These are phyloP conservation scores for Gentiana macrophylla DNA, from an alignment of 257 asterid species.

Conservation along the genomic window DNA sequence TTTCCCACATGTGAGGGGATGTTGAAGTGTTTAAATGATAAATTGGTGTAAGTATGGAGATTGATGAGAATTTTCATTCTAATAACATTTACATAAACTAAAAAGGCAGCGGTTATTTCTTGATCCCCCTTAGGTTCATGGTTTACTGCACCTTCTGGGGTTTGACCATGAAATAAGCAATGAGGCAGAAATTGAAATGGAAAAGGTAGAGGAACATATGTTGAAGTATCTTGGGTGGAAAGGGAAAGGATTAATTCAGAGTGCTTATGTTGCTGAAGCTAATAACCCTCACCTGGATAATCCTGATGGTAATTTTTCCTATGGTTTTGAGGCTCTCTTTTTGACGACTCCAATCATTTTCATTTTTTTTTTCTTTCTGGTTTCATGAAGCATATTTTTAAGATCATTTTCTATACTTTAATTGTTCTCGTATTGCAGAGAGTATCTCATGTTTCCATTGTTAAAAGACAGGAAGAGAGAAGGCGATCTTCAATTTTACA, in stretches of 20 bases:
- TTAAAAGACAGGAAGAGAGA: conserved; percentile 97
- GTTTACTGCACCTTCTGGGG: conserved; percentile 91
- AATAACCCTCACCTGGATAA: conserved; percentile 28
- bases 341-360: background rate
- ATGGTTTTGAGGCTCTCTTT: conserved; percentile 1
- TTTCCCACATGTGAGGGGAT: too few relatives aligned
- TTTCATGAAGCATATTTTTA: conserved; percentile 13
- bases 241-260: conserved; percentile 88
- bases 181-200: conserved; percentile 97
- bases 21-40: too few relatives aligned
- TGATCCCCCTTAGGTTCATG: conserved; percentile 64
- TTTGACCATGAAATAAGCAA: conserved; percentile 94
- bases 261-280: conserved; percentile 52
- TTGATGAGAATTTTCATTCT: background rate
- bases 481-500: conserved; percentile 94
- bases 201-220: conserved; percentile 73
- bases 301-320: conserved; percentile 49
- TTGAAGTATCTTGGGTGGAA: conserved; percentile 84
- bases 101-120: conserved; percentile 6
- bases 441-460: conserved; percentile 49
- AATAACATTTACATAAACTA: background rate
- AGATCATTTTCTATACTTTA: conserved; percentile 19
- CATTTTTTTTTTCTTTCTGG: background rate
- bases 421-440: conserved; percentile 32
- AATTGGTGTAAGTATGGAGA: background rate